Conservation (phyloP, 129 eudicot genomes). For the Calendula officinalis region DNA sequence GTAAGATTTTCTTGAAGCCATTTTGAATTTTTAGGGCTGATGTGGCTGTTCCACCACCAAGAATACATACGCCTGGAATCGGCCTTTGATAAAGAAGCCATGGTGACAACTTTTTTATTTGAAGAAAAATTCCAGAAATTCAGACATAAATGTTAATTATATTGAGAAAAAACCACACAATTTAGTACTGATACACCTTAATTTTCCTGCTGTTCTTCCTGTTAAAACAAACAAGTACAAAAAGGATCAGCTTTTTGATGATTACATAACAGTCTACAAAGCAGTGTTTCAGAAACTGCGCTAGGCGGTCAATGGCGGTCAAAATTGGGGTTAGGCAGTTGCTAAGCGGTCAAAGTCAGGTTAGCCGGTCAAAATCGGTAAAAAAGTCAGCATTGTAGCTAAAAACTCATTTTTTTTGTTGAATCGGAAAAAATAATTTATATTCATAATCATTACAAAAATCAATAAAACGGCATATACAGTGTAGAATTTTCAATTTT, state of each 20-base stretch:
- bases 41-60: constrained; percentile 98
- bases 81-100: constrained; percentile 51
- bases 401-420: too few species aligned
- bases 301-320: too few species aligned
- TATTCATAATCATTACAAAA: background rate
- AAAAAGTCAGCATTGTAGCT: too few species aligned
- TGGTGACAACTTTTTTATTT: constrained; percentile 23
- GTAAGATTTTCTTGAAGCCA: constrained; percentile 93
- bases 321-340: too few species aligned
- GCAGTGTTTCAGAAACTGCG: too few species aligned
- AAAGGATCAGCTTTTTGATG: background rate
- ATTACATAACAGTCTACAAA: background rate
- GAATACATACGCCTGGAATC: constrained; percentile 70
- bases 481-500: background rate
- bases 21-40: constrained; percentile 85
- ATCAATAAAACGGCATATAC: background rate
- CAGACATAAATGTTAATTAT: background rate
- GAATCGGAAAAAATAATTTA: too few species aligned
- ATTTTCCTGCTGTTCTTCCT: constrained; percentile 10
- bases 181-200: background rate
- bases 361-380: too few species aligned
- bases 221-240: constrained; percentile 21
- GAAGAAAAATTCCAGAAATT: constrained; percentile 5
- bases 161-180: background rate
- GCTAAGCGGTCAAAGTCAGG: background rate